These are phyloP conservation scores for Fusarium decemcellulare DNA, from an alignment of 2,329 filamentous ascomycete species.

Conservation along the genomic window DNA sequence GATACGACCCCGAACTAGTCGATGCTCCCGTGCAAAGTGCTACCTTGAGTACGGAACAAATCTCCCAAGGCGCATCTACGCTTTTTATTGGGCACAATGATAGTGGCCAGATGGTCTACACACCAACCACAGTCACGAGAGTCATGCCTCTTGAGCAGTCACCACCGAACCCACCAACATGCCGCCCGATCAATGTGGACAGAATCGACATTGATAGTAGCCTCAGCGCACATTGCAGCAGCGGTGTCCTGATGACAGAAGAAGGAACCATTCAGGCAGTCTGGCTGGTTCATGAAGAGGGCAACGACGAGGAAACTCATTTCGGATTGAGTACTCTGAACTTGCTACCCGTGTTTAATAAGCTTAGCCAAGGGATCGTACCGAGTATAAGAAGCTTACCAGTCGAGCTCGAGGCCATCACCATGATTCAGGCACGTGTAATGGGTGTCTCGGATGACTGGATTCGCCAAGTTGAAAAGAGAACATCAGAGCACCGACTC, in stretches of 20 bases:
- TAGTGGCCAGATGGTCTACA: conserved; percentile 92
- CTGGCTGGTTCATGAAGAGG: conserved; percentile 83
- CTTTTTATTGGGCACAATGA: conserved; percentile 98
- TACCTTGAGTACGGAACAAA: conserved; percentile 82
- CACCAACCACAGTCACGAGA: conserved; percentile 94
- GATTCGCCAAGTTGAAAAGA: conserved; percentile 92
- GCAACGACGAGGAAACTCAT: conserved; percentile 33
- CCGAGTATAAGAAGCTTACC: conserved; percentile 92
- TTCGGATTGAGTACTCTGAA: conserved; percentile 91
- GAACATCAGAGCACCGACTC: conserved; percentile 92
- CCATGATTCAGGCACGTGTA: conserved; percentile 95
- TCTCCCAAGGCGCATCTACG: conserved; percentile 93
- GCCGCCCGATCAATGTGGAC: conserved; percentile 94
- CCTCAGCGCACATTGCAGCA: conserved; percentile 90
- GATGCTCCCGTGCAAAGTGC: conserved; percentile 93
- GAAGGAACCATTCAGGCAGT: conserved; percentile 94
- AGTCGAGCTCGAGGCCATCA: conserved; percentile 93
- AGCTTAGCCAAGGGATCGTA: conserved; percentile 83
- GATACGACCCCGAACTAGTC: conserved; percentile 93
- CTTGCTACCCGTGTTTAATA: conserved; percentile 86
- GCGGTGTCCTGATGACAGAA: conserved; percentile 89
- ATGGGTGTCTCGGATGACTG: conserved; percentile 97
- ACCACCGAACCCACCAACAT: conserved; percentile 93
- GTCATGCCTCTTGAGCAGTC: conserved; percentile 93
- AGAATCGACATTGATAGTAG: conserved; percentile 97